Base-by-base conservation (phyloP, 768 basidiomycete genomes). In the Boletus eberwhitei region DNA sequence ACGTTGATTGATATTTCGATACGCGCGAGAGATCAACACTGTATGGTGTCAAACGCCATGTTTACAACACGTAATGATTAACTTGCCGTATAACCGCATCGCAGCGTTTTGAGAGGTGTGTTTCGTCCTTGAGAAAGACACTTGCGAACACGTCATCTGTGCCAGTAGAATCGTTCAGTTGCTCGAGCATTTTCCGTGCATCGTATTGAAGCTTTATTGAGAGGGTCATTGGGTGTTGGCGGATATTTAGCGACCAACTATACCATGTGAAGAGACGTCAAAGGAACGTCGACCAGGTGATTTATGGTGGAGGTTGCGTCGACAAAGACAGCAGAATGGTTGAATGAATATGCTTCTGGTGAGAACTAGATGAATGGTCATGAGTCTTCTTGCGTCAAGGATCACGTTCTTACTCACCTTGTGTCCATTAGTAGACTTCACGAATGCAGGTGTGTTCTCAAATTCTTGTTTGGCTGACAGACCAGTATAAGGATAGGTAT, bases 271-370 rank as follows among this genome's bases (percentile, higher is more conserved):
- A 98, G 75, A 2, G 92, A 93, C 3, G 88, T 80, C 14, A 83
- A 60, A 19, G 94, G 90, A 31, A 95, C 80, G 9, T 81, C 85
- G 0, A 85, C 82, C 21, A 96, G 71, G 11, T 95, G 64, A 65
- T 99, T 98, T 44, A 88, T 75, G 8, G 78, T 78, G 0, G 92
- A 90, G 0, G 84, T 79, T 1, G 87, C 80, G 63, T 95, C 94
- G 1, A 96, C 87, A 47, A 96, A 84, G 19, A 88, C 77, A 8
- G 85, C 78, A 4, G 76, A 73, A 50, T 79, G 74, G 41, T 75
- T 69, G 26, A 71, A 71, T 19, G 65, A 55, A 61, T 88, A 91
- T 44, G 85, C 82, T 40, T 82, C 78, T 9, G 79, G 77, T 4
- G 77, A 51, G 58, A 80, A 88, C 88, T 90, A 60, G 37, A 45